Conservation (phyloP, 164 flowering plant species). For the Malania oleifera region DNA sequence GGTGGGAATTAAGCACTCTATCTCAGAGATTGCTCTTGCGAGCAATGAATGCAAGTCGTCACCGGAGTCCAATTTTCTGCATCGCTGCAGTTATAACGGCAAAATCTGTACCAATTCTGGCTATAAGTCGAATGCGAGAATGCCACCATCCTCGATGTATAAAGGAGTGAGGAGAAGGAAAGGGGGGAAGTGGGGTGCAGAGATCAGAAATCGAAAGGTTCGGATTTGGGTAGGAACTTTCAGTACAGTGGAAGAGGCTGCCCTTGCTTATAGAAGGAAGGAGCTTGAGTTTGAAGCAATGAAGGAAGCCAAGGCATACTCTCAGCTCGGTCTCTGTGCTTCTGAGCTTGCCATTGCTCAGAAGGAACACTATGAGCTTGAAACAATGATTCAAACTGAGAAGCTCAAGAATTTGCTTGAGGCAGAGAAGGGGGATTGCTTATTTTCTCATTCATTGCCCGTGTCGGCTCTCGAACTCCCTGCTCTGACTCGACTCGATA, state of each 20-base stretch:
- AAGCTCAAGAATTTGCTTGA: too few relatives aligned
- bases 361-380: too few relatives aligned
- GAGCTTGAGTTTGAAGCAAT: conserved; percentile 19
- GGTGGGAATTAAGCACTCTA: background rate
- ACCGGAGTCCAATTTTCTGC: too few relatives aligned
- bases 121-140: background rate
- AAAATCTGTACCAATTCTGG: background rate
- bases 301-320: too few relatives aligned
- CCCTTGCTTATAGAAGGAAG: conserved; percentile 20
- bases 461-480: conserved; percentile 24
- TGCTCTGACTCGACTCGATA: background rate
- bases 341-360: background rate
- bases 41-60: too few relatives aligned
- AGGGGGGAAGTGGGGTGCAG: conserved; percentile 36
- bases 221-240: conserved; percentile 34
- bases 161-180: conserved; percentile 29
- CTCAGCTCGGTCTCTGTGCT: background rate
- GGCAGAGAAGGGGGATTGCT: background rate
- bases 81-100: too few relatives aligned
- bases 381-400: too few relatives aligned
- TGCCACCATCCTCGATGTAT: conserved; percentile 9
- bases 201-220: conserved; percentile 18
- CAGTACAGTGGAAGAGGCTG: conserved; percentile 29
- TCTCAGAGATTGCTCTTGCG: conserved; percentile 13
- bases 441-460: conserved; percentile 18